Base-by-base conservation (phyloP, 2,329 filamentous ascomycete genomes). In the Xylaria sp. region DNA sequence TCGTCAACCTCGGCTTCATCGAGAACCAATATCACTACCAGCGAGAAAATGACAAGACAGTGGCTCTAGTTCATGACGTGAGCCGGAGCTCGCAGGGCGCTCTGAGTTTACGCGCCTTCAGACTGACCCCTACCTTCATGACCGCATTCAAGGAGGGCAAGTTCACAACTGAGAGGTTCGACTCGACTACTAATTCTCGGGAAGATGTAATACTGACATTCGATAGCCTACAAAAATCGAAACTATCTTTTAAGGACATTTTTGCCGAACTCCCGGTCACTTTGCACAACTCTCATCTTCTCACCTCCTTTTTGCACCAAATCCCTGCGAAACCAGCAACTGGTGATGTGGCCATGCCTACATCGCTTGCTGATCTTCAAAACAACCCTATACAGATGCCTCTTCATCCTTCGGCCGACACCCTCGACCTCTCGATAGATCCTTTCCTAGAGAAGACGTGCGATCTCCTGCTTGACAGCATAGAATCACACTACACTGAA, bases 11-110 rank as follows among this genome's bases (percentile, higher is more conserved):
- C 79, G 93, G 91, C 85, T 94, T 97, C 79, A 93, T 99, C 81
- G 96, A 99, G 87, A 99, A 98, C 85, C 94, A 97, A 82, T 94
- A 90, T 83, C 92, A 94, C 85, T 98, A 97, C 86, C 96, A 99
- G 86, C 96, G 93, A 81, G 93, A 97, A 76, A 97, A 97, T 80
- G 93, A 96, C 82, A 87, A 88, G 81, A 94, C 93, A 7, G 89
- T 97, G 52, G 93, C 93, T 56, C 86, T 99, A 64, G 93, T 99
- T 43, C 94, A 98, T 83, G 96, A 99, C 79, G 93, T 97, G 74
- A 97, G 93, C 88, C 90, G 94, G 81, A 97, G 94, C 81, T 93
- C 94, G 10, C 94, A 97, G 83, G 96, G 96, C 46, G 91, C 92
- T 74, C 83, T 98, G 74, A 97, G 93, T 81, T 84, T 99, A 76